Base-by-base conservation (phyloP, 169 alveolate species). In the Plasmodium reichenowi region DNA sequence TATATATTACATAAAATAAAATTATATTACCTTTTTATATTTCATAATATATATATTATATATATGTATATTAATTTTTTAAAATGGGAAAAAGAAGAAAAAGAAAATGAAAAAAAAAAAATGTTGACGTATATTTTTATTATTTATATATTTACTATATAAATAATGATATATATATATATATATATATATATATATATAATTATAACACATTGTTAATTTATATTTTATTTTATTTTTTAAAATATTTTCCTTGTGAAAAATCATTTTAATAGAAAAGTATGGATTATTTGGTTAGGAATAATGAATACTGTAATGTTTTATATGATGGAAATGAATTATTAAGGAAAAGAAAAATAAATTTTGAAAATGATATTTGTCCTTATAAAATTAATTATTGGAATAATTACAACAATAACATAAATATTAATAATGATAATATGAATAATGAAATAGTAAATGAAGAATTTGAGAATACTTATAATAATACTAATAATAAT, bases 271-370 rank as follows among this genome's bases (percentile, higher is more conserved):
- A 60, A 1, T 15, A 15, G 3, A 60, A 60, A 17, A 22, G 45
- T n/a, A 38, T 43, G 60, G 74, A 43, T 20, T 67, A 45, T 43
- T 17, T 67, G 4, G 8, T 38, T 15, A 47, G 66, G 45, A 32
- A 32, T 48, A 13, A n/a, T 70, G 22, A 70, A 50, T 48, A 70
- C 50, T 62, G 20, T 9, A 48, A 70, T 70, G 2, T 64, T 8
- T 24, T 64, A 24, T 29, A 38, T 38, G 29, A 9, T 64, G 58
- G 13, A 38, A 64, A 38, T 64, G 73, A 64, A 32, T 29, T 64
- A 29, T 64, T 64, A 64, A 64, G 22, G 73, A 64, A 32, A 64
- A 64, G 73, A 32, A 64, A 64, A 38, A 24, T 64, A 64, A 26
- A n/a, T 15, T 52, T 3, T n/a, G n/a, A 52, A n/a, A 43, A 12